A percentile compares a stretch with the other conserved stretches of the same genome.
Evolutionary conservation across 2,329 filamentous ascomycete species (phyloP).

Genomic region (Neophaeococcomyces aloes): DNA sequence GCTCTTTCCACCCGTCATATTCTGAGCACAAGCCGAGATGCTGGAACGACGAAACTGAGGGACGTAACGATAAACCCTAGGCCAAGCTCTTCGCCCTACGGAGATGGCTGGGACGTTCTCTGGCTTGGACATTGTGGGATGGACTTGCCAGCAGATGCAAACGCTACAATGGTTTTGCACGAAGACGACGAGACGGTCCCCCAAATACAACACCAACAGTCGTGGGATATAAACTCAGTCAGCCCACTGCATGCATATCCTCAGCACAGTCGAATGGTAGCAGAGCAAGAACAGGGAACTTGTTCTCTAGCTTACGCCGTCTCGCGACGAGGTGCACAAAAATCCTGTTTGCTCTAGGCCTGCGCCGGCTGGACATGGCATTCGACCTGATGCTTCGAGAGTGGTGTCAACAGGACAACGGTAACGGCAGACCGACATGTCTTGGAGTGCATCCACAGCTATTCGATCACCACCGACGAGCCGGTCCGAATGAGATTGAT

Average conservation of each 20-base stretch:
- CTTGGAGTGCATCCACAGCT: not conserved
- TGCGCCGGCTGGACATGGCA: not conserved
- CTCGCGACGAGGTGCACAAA: conserved; percentile 16
- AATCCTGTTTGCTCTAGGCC: conserved; percentile 7
- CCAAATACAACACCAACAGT: conserved; percentile 16
- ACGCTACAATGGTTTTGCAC: not conserved
- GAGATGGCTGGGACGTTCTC: conserved; percentile 29
- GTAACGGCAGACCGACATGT: not conserved
- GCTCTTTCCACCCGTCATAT: conserved; percentile 11
- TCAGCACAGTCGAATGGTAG: no score
- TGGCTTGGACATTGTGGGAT: conserved; percentile 31
- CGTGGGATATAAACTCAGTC: conserved; percentile 15
- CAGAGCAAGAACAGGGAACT: no score
- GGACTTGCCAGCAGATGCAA: not conserved
- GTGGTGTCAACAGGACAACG: not conserved
- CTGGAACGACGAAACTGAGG: not conserved
- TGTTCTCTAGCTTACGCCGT: conserved; percentile 19
- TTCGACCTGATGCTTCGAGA: conserved; percentile 6
- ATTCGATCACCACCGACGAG: not conserved
- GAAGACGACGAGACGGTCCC: conserved; percentile 24
- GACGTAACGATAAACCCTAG: conserved; percentile 8
- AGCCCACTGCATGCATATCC: no score
- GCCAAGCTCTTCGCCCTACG: conserved; percentile 25
- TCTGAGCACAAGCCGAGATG: not conserved
- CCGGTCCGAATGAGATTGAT: not conserved